Evolutionary conservation across 495 filamentous ascomycete species (phyloP).

Genomic region (Xylaria nigripes): DNA sequence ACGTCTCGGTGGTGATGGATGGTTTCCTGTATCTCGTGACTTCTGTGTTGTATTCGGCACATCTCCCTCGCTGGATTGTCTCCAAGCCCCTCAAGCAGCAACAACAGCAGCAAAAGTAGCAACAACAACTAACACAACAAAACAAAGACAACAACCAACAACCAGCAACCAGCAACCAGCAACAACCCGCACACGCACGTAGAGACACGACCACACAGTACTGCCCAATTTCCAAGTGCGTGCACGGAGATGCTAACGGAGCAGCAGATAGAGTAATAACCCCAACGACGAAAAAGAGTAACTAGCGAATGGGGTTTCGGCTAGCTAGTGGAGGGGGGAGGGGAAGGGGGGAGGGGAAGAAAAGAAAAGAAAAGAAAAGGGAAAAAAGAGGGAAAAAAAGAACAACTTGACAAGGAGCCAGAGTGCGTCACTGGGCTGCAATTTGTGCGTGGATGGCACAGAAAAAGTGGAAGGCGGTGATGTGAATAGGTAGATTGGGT

Average conservation of each 20-base stretch:
- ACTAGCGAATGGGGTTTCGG: background rate
- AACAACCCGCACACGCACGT: background rate
- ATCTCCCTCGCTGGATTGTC: conserved; percentile 7
- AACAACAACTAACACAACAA: background rate
- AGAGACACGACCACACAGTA: conserved; percentile 2
- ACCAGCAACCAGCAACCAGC: background rate
- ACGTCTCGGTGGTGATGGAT: conserved; percentile 1
- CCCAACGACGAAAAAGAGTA: background rate
- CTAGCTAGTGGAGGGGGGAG: no score
- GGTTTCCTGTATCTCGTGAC: conserved; percentile 1
- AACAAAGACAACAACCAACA: background rate
- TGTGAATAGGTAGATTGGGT: background rate
- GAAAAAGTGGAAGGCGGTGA: background rate
- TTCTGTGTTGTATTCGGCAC: conserved; percentile 8
- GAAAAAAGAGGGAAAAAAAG: background rate
- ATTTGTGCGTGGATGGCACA: background rate
- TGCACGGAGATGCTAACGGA: background rate
- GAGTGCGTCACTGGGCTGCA: background rate
- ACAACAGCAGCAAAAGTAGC: background rate
- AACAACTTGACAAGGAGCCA: background rate
- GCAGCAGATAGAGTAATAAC: background rate
- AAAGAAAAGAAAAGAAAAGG: no score
- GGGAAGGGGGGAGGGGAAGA: no score
- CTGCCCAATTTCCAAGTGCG: background rate
- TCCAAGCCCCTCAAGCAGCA: conserved; percentile 6